These are phyloP conservation scores for Elsinoe ampelina DNA, from an alignment of 2,329 filamentous ascomycete species.

Conservation along the genomic window DNA sequence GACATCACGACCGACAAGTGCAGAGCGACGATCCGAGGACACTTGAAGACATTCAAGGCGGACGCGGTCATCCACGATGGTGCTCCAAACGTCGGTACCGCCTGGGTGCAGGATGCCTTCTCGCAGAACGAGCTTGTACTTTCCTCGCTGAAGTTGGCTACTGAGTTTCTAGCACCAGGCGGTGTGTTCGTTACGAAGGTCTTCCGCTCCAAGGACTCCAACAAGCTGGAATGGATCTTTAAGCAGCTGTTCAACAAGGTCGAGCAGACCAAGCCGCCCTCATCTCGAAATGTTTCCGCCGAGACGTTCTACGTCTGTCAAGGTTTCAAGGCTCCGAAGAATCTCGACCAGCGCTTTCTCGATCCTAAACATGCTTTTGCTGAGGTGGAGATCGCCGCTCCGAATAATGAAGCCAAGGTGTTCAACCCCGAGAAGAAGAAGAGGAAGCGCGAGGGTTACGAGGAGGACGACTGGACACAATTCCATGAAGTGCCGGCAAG, in stretches of 20 bases:
- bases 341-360: conserved; percentile 83
- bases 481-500: conserved; percentile 82
- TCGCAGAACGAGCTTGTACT: conserved; percentile 89
- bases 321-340: conserved; percentile 90
- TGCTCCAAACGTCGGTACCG: conserved; percentile 93
- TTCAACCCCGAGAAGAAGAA: conserved; percentile 98
- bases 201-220: conserved; percentile 95
- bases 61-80: conserved; percentile 95
- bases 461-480: conserved; percentile 88
- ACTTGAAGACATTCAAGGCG: conserved; percentile 92
- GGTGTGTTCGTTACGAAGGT: conserved; percentile 97
- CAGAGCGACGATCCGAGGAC: conserved; percentile 74
- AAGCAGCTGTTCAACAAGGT: conserved; percentile 94
- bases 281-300: conserved; percentile 88
- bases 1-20: conserved; percentile 98
- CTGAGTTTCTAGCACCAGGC: conserved; percentile 80
- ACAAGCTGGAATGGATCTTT: conserved; percentile 90
- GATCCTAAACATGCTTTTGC: conserved; percentile 87
- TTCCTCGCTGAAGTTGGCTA: conserved; percentile 85
- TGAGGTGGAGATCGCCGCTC: conserved; percentile 72
- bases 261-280: conserved; percentile 94
- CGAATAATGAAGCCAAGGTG: conserved; percentile 95
- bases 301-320: conserved; percentile 98
- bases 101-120: conserved; percentile 97
- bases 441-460: conserved; percentile 93